Conservation (phyloP, 305 asterid genomes). For the Solanum hybrid region DNA sequence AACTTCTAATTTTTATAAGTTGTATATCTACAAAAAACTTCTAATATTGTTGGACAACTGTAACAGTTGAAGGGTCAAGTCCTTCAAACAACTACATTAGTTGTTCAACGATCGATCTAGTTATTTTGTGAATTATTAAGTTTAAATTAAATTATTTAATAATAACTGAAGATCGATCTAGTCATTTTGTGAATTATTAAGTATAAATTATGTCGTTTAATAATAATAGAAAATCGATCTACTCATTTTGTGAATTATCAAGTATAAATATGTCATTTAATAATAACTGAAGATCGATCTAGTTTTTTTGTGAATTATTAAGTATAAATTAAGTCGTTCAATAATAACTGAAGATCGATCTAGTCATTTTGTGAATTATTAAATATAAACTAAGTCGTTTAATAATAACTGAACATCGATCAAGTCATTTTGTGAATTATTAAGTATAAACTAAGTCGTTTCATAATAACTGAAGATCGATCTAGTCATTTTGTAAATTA, state of each 20-base stretch:
- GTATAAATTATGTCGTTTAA: not conserved
- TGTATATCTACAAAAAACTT: not conserved
- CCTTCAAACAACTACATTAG: not conserved
- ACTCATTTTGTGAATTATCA: not conserved
- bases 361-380: not conserved
- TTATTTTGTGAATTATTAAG: not conserved
- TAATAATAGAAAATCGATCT: not conserved
- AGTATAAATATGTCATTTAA: not conserved
- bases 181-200: not conserved
- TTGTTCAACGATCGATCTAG: not conserved
- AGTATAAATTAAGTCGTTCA: not conserved
- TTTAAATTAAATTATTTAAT: no score
- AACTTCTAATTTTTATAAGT: no score
- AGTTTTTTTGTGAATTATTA: not conserved
- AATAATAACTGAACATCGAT: no score
- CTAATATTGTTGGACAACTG: not conserved
- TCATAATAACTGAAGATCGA: no score
- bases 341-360: not conserved
- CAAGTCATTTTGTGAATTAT: not conserved
- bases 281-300: not conserved
- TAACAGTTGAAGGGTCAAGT: not conserved
- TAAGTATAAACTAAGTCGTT: not conserved
- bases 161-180: no score
- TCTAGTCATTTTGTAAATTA: not conserved
- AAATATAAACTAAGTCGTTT: not conserved